These are phyloP conservation scores for Nemania diffusa DNA, from an alignment of 2,329 filamentous ascomycete species.

Conservation along the genomic window DNA sequence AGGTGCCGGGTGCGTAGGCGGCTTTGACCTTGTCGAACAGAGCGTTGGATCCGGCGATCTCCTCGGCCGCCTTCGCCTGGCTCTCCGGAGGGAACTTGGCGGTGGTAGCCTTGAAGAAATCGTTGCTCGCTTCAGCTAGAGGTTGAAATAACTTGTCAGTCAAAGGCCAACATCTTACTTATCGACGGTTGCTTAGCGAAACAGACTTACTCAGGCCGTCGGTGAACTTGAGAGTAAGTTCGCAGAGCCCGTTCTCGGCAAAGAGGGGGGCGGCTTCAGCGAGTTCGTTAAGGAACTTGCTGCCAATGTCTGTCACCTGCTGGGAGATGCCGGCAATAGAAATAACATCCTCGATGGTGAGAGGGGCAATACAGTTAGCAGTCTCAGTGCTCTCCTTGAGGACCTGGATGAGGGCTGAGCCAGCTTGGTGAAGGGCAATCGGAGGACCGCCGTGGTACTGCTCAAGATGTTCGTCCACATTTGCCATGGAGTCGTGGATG, in stretches of 20 bases:
- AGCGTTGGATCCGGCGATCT: slow-evolving; percentile 19
- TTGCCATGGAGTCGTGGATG: slow-evolving; percentile 26
- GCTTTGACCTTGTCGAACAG: slow-evolving; percentile 24
- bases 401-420: slow-evolving; percentile 17
- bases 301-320: slow-evolving; percentile 17
- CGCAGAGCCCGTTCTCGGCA: slow-evolving; percentile 29
- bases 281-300: slow-evolving; percentile 29
- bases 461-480: slow-evolving; percentile 31
- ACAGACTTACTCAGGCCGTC: slow-evolving; percentile 26
- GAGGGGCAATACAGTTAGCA: slow-evolving; percentile 14
- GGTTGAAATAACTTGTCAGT: slow-evolving; percentile 6
- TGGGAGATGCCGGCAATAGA: slow-evolving; percentile 21
- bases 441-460: slow-evolving; percentile 19
- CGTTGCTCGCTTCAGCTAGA: slow-evolving; percentile 26
- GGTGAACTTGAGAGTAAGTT: slow-evolving; percentile 16
- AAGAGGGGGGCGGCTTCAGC: slow-evolving; percentile 17
- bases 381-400: slow-evolving; percentile 2
- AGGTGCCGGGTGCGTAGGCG: slow-evolving; percentile 24
- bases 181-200: neutral
- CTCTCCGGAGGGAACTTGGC: slow-evolving; percentile 32
- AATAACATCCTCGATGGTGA: slow-evolving; percentile 36
- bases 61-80: slow-evolving; percentile 16
- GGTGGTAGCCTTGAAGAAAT: slow-evolving; percentile 29
- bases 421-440: slow-evolving; percentile 26
- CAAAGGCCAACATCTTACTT: neutral